Evolutionary conservation across 805 yeast species (phyloP).

Genomic region (Blastobotrys robertii): DNA sequence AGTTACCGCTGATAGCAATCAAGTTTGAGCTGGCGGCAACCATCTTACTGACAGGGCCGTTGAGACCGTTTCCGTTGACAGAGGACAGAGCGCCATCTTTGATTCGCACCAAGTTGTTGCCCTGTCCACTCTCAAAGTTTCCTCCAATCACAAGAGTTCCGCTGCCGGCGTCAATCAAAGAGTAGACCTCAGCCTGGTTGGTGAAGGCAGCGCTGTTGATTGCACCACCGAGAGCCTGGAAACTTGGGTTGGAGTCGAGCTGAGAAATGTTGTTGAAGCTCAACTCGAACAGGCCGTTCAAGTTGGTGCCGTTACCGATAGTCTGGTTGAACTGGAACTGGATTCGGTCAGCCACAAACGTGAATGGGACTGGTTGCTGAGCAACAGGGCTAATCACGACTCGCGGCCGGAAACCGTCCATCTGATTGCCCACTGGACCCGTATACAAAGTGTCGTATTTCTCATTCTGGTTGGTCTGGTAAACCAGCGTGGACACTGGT

Average conservation of each 20-base stretch:
- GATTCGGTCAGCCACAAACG: constrained; percentile 65
- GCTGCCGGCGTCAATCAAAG: constrained; percentile 25
- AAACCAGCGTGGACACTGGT: constrained; percentile 39
- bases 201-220: constrained; percentile 21
- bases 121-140: constrained; percentile 24
- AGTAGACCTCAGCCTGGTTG: constrained; percentile 32
- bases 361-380: constrained; percentile 28
- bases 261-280: constrained; percentile 55
- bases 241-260: constrained; percentile 23
- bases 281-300: constrained; percentile 81
- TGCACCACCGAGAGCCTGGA: background rate
- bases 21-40: constrained; percentile 23
- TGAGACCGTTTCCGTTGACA: constrained; percentile 2
- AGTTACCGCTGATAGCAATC: constrained; percentile 40
- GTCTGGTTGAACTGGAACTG: constrained; percentile 29
- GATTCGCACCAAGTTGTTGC: constrained; percentile 7
- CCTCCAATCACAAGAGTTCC: constrained; percentile 39
- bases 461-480: constrained; percentile 69
- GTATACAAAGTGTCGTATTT: constrained; percentile 72
- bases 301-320: constrained; percentile 12
- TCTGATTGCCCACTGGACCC: constrained; percentile 37
- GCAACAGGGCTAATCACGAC: constrained; percentile 34
- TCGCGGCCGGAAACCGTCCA: constrained; percentile 30
- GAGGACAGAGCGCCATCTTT: background rate
- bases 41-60: constrained; percentile 4